Conservation (phyloP, 352 stramenopile genomes). For the Globisporangium middletonii region DNA sequence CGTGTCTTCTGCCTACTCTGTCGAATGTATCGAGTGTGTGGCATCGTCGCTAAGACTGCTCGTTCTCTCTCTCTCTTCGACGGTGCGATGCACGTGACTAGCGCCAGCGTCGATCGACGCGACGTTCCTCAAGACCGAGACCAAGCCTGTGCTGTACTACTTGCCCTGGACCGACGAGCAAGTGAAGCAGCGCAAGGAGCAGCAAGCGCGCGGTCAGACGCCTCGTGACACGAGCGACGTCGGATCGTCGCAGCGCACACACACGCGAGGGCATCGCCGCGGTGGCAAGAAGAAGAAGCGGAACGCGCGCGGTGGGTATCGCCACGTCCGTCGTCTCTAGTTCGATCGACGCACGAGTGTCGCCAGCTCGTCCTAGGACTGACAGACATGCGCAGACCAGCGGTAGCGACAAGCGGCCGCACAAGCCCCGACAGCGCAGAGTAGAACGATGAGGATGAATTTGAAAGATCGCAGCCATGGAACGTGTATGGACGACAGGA, state of each 20-base stretch:
- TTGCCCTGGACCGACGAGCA: constrained; percentile 69
- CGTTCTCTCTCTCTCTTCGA: not conserved
- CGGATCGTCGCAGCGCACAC: not conserved
- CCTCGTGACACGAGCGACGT: not conserved
- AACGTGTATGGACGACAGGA: no score
- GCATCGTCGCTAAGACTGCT: not conserved
- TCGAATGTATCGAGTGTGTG: no score
- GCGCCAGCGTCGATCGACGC: constrained; percentile 53
- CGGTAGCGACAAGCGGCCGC: no score
- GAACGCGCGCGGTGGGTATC: not conserved
- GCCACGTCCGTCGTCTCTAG: not conserved
- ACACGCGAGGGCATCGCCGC: not conserved
- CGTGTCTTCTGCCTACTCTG: not conserved
- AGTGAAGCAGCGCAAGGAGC: constrained; percentile 36
- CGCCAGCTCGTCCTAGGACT: not conserved
- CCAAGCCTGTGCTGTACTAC: constrained; percentile 79
- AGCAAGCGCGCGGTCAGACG: no score
- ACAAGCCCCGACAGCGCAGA: no score
- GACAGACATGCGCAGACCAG: no score
- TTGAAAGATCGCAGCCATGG: no score
- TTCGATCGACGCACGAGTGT: not conserved
- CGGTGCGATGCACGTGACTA: not conserved
- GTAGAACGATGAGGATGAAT: no score
- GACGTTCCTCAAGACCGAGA: constrained; percentile 72
- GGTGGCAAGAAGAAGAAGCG: not conserved